phyloP scores from a whole-genome alignment of 192 early-diverging fungal species.

The Helicostylum pulchrum region DNA sequence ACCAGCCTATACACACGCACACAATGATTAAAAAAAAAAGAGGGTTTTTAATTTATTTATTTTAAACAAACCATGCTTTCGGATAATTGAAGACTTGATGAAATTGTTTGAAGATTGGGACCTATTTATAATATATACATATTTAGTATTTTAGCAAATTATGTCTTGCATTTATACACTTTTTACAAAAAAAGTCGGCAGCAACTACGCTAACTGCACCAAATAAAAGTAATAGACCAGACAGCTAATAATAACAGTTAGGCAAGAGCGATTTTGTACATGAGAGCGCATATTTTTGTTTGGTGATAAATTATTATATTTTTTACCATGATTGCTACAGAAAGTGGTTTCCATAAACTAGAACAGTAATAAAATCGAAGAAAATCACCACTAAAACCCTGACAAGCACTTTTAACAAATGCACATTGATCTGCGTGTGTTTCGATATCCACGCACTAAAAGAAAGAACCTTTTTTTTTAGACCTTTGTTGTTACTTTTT shows the following conservation, averaged over 20 bases:
- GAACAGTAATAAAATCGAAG: slow-evolving; percentile 53
- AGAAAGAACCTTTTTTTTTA: not conserved
- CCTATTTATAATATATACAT: slow-evolving; percentile 35
- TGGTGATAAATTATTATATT: too few species aligned
- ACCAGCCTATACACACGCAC: slow-evolving; percentile 47
- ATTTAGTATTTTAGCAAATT: too few species aligned
- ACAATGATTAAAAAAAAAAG: slow-evolving; percentile 1
- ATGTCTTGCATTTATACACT: not conserved
- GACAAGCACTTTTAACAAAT: slow-evolving; percentile 57
- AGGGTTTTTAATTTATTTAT: not conserved
- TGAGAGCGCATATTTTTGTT: too few species aligned
- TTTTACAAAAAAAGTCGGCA: slow-evolving; percentile 73
- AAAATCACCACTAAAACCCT: slow-evolving; percentile 52
- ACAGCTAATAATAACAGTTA: not conserved
- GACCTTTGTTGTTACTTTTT: too few species aligned
- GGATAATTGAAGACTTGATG: slow-evolving; percentile 67
- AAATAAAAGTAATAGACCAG: slow-evolving; percentile 42
- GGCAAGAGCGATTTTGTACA: too few species aligned
- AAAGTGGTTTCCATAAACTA: slow-evolving; percentile 19
- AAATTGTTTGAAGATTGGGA: slow-evolving; percentile 79
- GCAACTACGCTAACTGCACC: slow-evolving; percentile 67
- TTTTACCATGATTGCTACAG: slow-evolving; percentile 42
- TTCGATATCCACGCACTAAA: slow-evolving; percentile 47
- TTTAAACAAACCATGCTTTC: slow-evolving; percentile 65
- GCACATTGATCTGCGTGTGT: slow-evolving; percentile 48